A percentile compares a stretch with the other conserved stretches of the same genome.
These are phyloP conservation scores for Begonia masoniana DNA, from an alignment of 306 rosid genomes.

Conservation along the genomic window DNA sequence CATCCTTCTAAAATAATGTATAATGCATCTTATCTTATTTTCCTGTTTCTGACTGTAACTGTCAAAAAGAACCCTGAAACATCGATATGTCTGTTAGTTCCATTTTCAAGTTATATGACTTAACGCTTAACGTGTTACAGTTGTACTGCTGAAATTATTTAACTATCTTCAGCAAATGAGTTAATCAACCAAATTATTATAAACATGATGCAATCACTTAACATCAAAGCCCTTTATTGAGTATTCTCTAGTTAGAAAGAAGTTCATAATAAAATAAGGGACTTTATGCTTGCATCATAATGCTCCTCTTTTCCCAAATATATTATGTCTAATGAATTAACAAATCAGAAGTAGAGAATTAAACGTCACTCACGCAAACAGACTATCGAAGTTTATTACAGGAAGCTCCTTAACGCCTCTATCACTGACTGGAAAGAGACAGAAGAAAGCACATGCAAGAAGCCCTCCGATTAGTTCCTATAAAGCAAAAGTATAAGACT, in stretches of 20 bases:
- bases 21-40: slow-evolving; percentile 66
- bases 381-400: slow-evolving; percentile 50
- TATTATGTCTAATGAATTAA: not conserved
- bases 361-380: slow-evolving; percentile 61
- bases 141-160: no score
- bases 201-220: no score
- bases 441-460: slow-evolving; percentile 76
- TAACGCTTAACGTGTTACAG: no score
- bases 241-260: no score
- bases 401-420: slow-evolving; percentile 51
- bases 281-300: not conserved
- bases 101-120: not conserved
- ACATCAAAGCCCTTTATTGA: no score
- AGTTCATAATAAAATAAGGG: no score
- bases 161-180: not conserved
- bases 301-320: not conserved
- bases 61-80: slow-evolving; percentile 61
- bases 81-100: slow-evolving; percentile 3
- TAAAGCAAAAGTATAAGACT: slow-evolving; percentile 6
- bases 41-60: slow-evolving; percentile 44
- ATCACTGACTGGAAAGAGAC: slow-evolving; percentile 52
- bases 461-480: slow-evolving; percentile 87
- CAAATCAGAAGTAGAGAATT: slow-evolving; percentile 7
- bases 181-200: slow-evolving; percentile 1
- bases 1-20: slow-evolving; percentile 80